Evolutionary conservation across 2,329 filamentous ascomycete species (phyloP).

Genomic region (Exophiala mesophila): DNA sequence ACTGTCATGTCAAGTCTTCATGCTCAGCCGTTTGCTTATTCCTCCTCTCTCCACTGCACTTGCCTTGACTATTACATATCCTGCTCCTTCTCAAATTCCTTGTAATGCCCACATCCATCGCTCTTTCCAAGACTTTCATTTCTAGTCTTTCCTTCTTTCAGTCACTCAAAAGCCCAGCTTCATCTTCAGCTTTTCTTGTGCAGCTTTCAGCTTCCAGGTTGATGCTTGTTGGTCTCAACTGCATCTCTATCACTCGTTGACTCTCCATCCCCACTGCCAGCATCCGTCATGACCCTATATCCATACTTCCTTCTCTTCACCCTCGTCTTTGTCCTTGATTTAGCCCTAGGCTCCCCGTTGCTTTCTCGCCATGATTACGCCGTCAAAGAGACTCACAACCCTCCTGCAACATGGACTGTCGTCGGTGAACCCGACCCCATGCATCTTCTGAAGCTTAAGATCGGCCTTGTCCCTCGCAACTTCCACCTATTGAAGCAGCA

Average conservation of each 20-base stretch:
- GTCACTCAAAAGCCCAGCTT: conserved; percentile 1
- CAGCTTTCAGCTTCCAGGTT: not conserved
- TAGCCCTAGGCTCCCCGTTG: conserved; percentile 21
- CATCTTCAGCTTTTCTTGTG: not conserved
- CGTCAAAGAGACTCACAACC: conserved; percentile 53
- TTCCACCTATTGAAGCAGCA: conserved; percentile 54
- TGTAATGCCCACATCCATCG: too few species aligned
- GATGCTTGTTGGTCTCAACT: not conserved
- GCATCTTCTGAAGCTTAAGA: conserved; percentile 51
- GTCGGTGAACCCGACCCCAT: conserved; percentile 44
- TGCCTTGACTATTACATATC: too few species aligned
- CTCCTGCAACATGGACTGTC: conserved; percentile 49
- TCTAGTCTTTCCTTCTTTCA: too few species aligned
- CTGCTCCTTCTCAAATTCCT: too few species aligned
- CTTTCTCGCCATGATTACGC: conserved; percentile 40
- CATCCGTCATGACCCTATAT: conserved; percentile 15
- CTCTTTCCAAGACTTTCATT: too few species aligned
- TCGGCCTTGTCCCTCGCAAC: conserved; percentile 55
- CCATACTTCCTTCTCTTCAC: conserved; percentile 11
- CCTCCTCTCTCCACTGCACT: too few species aligned
- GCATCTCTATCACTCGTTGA: not conserved
- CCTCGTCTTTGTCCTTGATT: conserved; percentile 3
- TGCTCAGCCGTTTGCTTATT: too few species aligned
- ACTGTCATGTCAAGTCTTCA: too few species aligned
- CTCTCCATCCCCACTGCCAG: not conserved